Base-by-base conservation (phyloP, 495 filamentous ascomycete species). In the Lindgomyces ingoldianus region DNA sequence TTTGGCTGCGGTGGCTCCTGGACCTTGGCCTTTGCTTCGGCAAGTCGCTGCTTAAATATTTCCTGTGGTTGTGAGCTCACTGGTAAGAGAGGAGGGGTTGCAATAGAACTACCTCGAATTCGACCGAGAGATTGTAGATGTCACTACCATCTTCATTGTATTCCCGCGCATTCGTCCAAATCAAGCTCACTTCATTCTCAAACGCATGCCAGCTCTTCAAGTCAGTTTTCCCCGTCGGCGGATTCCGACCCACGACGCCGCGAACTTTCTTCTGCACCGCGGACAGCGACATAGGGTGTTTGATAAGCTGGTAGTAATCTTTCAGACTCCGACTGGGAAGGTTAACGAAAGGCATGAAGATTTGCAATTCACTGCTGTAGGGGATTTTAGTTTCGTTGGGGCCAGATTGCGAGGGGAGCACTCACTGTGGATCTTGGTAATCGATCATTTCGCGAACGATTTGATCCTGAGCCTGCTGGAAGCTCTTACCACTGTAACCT, bases 131-230 rank as follows among this genome's bases (percentile, higher is more conserved):
- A 19, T 80, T 76, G 52, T 81, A 87, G 41, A 96, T 89, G 16
- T 87, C 85, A 68, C 92, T 96, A 2, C 82, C 89, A 68, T 95
- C 91, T 69, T 95, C 91, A 67, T 96, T 96, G 75, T 92, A 96
- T 27, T 85, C 83, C 51, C 87, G 85, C 3, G 92, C 93, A 76
- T 96, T 96, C 39, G 81, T 83, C 89, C 91, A 95, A 27, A 96
- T 87, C 56, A 87, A 83, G 64, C 81, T 86, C 47, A 90, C 79
- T 60, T 88, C 90, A 12, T 89, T 84, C 74, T 92, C 90, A 60
- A 96, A 93, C 2, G 84, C 80, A 44, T 85, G 75, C 92, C 92
- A 96, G 22, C 75, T 86, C 65, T 88, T 89, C 73, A 91, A 87
- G 30, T 89, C 84, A 26, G 86, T 89, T 12, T 83, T 74, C n/a